Conservation (phyloP, 768 basidiomycete genomes). For the Dendrothele bispora region DNA sequence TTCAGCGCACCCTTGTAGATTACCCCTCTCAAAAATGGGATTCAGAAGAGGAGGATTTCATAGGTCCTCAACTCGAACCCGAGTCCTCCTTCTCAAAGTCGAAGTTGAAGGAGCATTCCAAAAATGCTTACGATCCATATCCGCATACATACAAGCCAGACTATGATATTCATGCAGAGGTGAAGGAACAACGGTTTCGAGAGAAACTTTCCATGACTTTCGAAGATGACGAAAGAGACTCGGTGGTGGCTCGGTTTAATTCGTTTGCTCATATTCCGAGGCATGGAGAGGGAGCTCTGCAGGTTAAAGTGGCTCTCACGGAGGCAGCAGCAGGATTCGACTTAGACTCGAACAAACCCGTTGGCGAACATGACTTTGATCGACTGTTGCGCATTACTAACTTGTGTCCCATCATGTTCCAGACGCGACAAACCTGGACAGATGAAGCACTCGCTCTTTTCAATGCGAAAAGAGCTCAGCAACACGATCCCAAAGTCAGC, state of each 20-base stretch:
- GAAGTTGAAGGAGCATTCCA: slow-evolving; percentile 9
- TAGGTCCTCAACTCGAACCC: slow-evolving; percentile 4
- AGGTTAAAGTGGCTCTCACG: background rate
- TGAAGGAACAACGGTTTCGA: slow-evolving; percentile 66
- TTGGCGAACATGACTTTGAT: too few relatives aligned
- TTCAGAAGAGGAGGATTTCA: slow-evolving; percentile 25
- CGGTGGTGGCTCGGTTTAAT: slow-evolving; percentile 62
- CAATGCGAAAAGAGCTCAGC: background rate
- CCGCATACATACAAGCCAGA: slow-evolving; percentile 32
- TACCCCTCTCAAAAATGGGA: slow-evolving; percentile 40
- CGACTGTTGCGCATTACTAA: too few relatives aligned
- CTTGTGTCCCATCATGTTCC: background rate
- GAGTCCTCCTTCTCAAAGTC: slow-evolving; percentile 22
- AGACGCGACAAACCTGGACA: background rate
- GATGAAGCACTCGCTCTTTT: background rate
- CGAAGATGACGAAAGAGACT: slow-evolving; percentile 71
- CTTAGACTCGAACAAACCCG: too few relatives aligned
- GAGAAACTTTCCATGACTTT: slow-evolving; percentile 75
- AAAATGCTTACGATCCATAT: slow-evolving; percentile 8
- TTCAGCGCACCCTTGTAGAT: slow-evolving; percentile 10
- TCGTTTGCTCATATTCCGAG: slow-evolving; percentile 70
- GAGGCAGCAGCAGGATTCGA: background rate
- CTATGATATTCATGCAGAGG: slow-evolving; percentile 50
- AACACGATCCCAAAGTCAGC: background rate
- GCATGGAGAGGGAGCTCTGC: slow-evolving; percentile 6